Percentiles rank a stretch among this genome's conserved stretches.
phyloP scores from a whole-genome alignment of 2,329 filamentous ascomycete genomes.

The Elsinoe batatas region DNA sequence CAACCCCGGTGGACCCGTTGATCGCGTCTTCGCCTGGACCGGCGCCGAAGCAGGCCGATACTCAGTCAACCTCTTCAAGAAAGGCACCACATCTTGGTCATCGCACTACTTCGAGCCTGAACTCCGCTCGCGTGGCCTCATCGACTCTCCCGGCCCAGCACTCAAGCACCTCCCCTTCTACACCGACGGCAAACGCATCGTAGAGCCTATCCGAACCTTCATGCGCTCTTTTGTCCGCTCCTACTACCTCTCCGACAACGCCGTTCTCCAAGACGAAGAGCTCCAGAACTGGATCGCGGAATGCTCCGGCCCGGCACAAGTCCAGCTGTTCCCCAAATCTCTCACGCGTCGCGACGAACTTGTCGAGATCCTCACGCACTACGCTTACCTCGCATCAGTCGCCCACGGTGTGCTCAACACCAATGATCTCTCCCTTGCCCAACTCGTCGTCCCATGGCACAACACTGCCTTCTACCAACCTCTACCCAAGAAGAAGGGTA shows the following conservation, averaged over 20 bases:
- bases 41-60: neutral
- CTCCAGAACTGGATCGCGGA: conserved; percentile 38
- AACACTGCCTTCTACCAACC: conserved; percentile 33
- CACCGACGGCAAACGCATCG: conserved; percentile 34
- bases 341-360: conserved; percentile 23
- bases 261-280: conserved; percentile 32
- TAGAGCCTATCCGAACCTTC: conserved; percentile 30
- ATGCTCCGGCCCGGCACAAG: conserved; percentile 29
- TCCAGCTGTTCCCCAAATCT: conserved; percentile 34
- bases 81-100: conserved; percentile 27
- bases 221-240: conserved; percentile 35
- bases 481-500: conserved; percentile 33
- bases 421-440: conserved; percentile 30
- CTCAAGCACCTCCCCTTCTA: conserved; percentile 38
- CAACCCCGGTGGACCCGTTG: conserved; percentile 14
- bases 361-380: conserved; percentile 35
- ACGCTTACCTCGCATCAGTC: conserved; percentile 30
- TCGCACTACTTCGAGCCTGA: conserved; percentile 33
- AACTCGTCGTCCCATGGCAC: conserved; percentile 34
- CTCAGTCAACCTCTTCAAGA: conserved; percentile 15
- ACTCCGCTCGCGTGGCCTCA: conserved; percentile 33
- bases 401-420: conserved; percentile 38
- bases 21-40: conserved; percentile 21
- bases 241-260: conserved; percentile 32
- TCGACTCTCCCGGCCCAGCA: conserved; percentile 29